Evolutionary conservation across 345 rosid genomes (phyloP), one percentile per base, ranked within the genome.

Genomic region (Streptanthus diversifolius): DNA sequence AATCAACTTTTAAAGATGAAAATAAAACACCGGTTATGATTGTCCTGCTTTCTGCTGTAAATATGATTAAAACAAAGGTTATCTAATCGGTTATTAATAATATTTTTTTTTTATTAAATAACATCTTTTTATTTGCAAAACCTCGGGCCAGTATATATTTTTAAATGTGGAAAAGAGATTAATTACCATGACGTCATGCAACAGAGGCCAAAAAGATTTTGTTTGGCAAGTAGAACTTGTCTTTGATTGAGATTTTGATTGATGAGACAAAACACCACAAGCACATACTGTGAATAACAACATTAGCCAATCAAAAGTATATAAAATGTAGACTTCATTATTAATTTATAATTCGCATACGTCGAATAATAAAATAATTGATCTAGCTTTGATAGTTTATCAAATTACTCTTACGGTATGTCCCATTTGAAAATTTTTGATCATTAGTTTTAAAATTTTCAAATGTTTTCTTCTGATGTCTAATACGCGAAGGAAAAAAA

Each of bases 41-140:
- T 71, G 32, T 49, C 41, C 4, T 39, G 51, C 75, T 49, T 71
- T 71, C 61, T 61, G 68, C 68, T 27, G 40, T 18, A 36, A 24
- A 37, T 47, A 71, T 71, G 61, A 60, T 60, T 47, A 37, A n/a
- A n/a, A n/a, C n/a, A n/a, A 37, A 37, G 9, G 32, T 24, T 27
- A 32, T 32, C 13, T 30, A 13, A 39, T 11, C 25, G 44, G 0
- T 5, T 55, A 13, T 39, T 18, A 5, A 19, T 41, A 30, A 8
- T n/a, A n/a, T n/a, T n/a, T n/a, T n/a, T n/a, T n/a, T 30, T 30
- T 56, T 30, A 69, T 29, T 30, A 6, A 56, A 41, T 30, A 68
- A 12, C 54, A 29, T 3, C 2, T 68, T 13, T 41, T 27, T n/a
- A n/a, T n/a, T n/a, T n/a, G n/a, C 3, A 3, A 5, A 57, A 44